phyloP scores from a whole-genome alignment of 345 rosid genomes.

The Psidium guajava region DNA sequence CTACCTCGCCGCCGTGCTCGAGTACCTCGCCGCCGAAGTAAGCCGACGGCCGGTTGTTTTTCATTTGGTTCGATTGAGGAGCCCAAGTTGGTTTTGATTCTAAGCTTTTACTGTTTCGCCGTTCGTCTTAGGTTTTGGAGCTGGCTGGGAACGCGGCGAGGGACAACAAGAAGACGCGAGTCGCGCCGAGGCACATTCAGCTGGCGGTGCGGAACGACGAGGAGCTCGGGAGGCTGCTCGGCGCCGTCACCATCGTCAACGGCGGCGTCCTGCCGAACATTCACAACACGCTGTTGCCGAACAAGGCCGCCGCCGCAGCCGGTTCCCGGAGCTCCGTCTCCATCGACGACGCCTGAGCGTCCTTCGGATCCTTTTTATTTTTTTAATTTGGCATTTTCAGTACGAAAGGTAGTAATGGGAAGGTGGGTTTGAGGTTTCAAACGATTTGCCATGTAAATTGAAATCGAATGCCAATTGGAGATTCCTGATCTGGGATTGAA shows the following conservation, averaged over 20 bases:
- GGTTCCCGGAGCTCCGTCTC: not conserved
- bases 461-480: not conserved
- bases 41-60: not conserved
- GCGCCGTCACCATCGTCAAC: conserved; percentile 11
- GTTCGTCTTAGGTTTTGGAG: conserved; percentile 14
- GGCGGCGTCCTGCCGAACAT: conserved; percentile 20
- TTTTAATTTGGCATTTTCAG: not conserved
- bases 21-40: not conserved
- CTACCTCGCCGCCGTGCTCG: conserved; percentile 18
- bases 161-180: conserved; percentile 18
- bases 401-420: not conserved
- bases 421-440: not conserved
- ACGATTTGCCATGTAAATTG: not conserved
- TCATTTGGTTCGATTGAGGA: not conserved
- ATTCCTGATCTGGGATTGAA: not conserved
- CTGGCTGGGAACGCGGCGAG: conserved; percentile 27
- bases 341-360: not conserved
- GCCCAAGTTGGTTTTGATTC: not conserved
- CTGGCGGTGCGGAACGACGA: conserved; percentile 26
- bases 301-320: not conserved
- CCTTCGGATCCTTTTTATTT: not conserved
- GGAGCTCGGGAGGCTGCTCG: conserved; percentile 14
- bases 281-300: conserved; percentile 6
- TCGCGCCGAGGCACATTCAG: conserved; percentile 24
- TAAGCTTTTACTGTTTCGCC: not conserved